A percentile compares a stretch with the other conserved stretches of the same genome.
Evolutionary conservation across 768 basidiomycete species (phyloP).

Genomic region (Leccinum truebloodii): DNA sequence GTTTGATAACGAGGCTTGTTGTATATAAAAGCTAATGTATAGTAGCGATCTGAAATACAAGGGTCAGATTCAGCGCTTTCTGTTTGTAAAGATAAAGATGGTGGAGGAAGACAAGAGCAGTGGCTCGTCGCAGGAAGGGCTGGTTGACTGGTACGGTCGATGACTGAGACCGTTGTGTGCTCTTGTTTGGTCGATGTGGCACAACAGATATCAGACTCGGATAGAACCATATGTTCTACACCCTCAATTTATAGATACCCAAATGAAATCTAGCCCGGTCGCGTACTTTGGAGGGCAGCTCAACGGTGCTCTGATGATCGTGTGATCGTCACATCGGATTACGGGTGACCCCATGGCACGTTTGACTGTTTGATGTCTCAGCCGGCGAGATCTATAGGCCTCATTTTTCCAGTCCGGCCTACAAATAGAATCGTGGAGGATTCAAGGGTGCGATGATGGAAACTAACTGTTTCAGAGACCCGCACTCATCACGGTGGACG

Average conservation of each 20-base stretch:
- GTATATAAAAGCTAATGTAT: background rate
- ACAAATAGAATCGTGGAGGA: background rate
- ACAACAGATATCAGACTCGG: background rate
- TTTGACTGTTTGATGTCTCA: background rate
- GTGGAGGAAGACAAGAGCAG: conserved; percentile 11
- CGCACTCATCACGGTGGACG: background rate
- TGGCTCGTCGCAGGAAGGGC: conserved; percentile 19
- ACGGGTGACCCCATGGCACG: background rate
- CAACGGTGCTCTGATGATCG: too few species aligned
- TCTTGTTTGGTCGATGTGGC: conserved; percentile 34
- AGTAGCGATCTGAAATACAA: background rate
- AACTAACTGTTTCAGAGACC: background rate
- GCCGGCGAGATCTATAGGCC: background rate
- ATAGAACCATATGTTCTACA: too few species aligned
- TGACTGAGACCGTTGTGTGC: conserved; percentile 34
- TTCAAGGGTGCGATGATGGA: background rate
- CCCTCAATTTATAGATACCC: too few species aligned
- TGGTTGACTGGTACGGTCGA: conserved; percentile 31
- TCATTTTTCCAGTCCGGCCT: background rate
- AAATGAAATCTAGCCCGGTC: too few species aligned
- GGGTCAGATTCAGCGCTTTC: background rate
- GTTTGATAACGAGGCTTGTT: conserved; percentile 7
- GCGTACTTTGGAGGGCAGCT: too few species aligned
- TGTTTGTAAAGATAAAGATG: conserved; percentile 5
- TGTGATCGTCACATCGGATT: background rate